Conservation (phyloP, 768 basidiomycete genomes). For the Solioccasus polychromus region DNA sequence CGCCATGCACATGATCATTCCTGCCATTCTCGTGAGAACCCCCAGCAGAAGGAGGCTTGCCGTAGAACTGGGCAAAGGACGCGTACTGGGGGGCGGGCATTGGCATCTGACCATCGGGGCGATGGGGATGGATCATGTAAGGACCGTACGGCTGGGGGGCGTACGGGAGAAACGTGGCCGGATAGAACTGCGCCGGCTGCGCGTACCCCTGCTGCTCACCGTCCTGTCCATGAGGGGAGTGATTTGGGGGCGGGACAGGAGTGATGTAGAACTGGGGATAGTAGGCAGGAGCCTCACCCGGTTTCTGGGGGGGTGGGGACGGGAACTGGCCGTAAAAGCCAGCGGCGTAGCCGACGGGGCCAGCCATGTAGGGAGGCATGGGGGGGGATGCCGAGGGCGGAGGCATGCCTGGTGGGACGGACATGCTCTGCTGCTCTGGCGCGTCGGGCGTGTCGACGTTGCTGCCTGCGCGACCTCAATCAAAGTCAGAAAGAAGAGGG, state of each 20-base stretch:
- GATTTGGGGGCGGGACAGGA: constrained; percentile 42
- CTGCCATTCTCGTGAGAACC: constrained; percentile 29
- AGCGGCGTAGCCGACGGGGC: constrained; percentile 49
- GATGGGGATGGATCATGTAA: constrained; percentile 45
- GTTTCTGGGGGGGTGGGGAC: constrained; percentile 45
- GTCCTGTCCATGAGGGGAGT: constrained; percentile 39
- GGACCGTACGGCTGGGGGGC: constrained; percentile 48
- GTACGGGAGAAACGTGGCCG: constrained; percentile 45
- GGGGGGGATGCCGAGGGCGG: constrained; percentile 46
- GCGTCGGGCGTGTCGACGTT: constrained; percentile 45
- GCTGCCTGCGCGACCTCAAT: constrained; percentile 58
- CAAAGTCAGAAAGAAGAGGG: constrained; percentile 40
- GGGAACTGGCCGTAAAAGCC: constrained; percentile 58
- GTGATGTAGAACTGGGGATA: constrained; percentile 49
- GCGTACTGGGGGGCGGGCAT: constrained; percentile 37
- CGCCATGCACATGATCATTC: constrained; percentile 27
- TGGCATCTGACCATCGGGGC: constrained; percentile 38
- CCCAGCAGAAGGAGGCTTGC: constrained; percentile 38
- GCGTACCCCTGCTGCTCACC: constrained; percentile 40
- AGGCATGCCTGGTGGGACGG: constrained; percentile 41
- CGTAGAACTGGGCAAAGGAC: constrained; percentile 37
- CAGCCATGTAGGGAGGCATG: constrained; percentile 49
- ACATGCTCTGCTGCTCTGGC: constrained; percentile 41
- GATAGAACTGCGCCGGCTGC: constrained; percentile 44
- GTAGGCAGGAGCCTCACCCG: constrained; percentile 50